These are phyloP conservation scores for Clavaria fumosa DNA, from an alignment of 768 basidiomycete species.

Conservation along the genomic window DNA sequence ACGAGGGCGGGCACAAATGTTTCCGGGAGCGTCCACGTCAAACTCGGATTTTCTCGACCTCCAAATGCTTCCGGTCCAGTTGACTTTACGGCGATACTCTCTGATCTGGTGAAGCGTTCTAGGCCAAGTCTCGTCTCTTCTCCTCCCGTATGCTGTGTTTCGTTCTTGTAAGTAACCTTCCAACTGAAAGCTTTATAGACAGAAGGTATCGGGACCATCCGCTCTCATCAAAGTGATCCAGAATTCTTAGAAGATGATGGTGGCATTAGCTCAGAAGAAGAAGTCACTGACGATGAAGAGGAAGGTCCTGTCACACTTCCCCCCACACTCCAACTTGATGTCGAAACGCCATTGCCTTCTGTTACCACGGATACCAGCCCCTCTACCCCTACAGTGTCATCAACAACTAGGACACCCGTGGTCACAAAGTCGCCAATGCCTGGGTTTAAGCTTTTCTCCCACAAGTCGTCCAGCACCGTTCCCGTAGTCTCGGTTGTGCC, in stretches of 20 bases:
- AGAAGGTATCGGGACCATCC: slow-evolving; percentile 73
- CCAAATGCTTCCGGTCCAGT: slow-evolving; percentile 28
- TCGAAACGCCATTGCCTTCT: too few relatives aligned
- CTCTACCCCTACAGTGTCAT: slow-evolving; percentile 4
- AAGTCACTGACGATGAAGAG: slow-evolving; percentile 16
- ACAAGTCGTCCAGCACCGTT: slow-evolving; percentile 6
- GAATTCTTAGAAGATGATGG: slow-evolving; percentile 67
- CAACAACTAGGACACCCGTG: not conserved
- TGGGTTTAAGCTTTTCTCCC: slow-evolving; percentile 1
- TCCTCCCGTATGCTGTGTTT: slow-evolving; percentile 44
- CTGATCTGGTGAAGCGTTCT: slow-evolving; percentile 46
- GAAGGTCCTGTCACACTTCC: slow-evolving; percentile 18
- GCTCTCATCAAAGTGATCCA: slow-evolving; percentile 39
- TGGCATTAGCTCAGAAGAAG: slow-evolving; percentile 38
- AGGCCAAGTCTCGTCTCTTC: slow-evolving; percentile 57
- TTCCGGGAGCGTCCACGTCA: slow-evolving; percentile 27
- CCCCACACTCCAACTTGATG: slow-evolving; percentile 15
- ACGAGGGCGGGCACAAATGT: slow-evolving; percentile 26
- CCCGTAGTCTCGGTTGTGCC: not conserved
- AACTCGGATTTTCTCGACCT: slow-evolving; percentile 32
- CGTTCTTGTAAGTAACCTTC: not conserved
- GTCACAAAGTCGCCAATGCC: slow-evolving; percentile 6
- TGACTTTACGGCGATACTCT: slow-evolving; percentile 45
- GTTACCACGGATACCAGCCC: not conserved
- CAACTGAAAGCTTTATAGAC: slow-evolving; percentile 31